A percentile compares a stretch with the other conserved stretches of the same genome.
These are phyloP conservation scores for Musa troglodytarum DNA, from an alignment of 176 grass and related monocot genomes.

Conservation along the genomic window DNA sequence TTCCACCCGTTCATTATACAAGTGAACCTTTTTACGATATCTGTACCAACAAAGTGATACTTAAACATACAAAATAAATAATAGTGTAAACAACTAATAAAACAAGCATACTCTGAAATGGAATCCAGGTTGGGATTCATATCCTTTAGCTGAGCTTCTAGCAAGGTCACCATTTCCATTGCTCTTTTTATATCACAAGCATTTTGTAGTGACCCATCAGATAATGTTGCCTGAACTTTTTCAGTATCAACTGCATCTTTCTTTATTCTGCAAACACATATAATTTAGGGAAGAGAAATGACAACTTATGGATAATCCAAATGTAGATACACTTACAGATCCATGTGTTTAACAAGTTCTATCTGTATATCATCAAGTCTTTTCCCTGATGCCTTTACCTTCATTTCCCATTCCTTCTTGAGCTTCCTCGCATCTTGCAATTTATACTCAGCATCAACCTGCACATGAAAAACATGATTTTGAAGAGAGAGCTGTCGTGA, in stretches of 20 bases:
- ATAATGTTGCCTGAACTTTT: slow-evolving; percentile 65
- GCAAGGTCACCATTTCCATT: slow-evolving; percentile 70
- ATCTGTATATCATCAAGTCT: slow-evolving; percentile 52
- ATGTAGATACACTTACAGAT: slow-evolving; percentile 46
- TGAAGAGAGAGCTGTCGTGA: not conserved
- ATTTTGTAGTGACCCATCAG: slow-evolving; percentile 50
- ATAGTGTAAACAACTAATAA: not conserved
- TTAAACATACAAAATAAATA: slow-evolving; percentile 11
- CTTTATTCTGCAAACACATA: slow-evolving; percentile 56
- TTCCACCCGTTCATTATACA: slow-evolving; percentile 67
- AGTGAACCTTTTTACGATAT: slow-evolving; percentile 54
- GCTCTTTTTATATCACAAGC: slow-evolving; percentile 65
- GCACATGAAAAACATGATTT: slow-evolving; percentile 16
- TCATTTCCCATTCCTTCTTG: slow-evolving; percentile 74
- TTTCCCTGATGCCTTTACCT: slow-evolving; percentile 67
- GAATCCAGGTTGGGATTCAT: slow-evolving; percentile 95
- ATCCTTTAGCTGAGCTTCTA: slow-evolving; percentile 90
- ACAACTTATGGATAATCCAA: not conserved
- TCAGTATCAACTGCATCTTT: slow-evolving; percentile 79
- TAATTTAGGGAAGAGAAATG: slow-evolving; percentile 1
- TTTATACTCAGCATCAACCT: slow-evolving; percentile 80
- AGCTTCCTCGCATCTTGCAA: slow-evolving; percentile 71
- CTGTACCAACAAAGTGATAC: slow-evolving; percentile 34
- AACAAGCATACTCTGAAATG: slow-evolving; percentile 69
- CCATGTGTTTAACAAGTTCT: slow-evolving; percentile 71